A percentile compares a stretch with the other conserved stretches of the same genome.
Conservation (phyloP, 1,139 yeast genomes). For the Wickerhamomyces sp. region DNA sequence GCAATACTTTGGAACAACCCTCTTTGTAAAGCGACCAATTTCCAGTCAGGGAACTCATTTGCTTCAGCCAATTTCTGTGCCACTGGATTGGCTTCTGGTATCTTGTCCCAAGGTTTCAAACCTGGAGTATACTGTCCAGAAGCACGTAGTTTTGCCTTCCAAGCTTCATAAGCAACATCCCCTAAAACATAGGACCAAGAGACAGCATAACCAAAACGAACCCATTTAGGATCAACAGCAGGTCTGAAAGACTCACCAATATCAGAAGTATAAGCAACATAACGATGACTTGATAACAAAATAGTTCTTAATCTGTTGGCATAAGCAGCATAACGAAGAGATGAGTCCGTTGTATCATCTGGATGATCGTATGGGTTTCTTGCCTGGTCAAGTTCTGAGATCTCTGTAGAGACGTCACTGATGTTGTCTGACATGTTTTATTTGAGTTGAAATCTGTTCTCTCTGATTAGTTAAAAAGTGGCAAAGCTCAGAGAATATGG, state of each 20-base stretch:
- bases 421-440: slow-evolving; percentile 8
- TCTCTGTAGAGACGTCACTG: slow-evolving; percentile 3
- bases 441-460: too few relatives aligned
- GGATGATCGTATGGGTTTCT: slow-evolving; percentile 6
- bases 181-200: slow-evolving; percentile 77
- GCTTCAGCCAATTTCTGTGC: slow-evolving; percentile 27
- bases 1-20: slow-evolving; percentile 79
- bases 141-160: slow-evolving; percentile 66
- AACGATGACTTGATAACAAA: slow-evolving; percentile 70
- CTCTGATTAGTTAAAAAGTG: too few relatives aligned
- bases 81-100: slow-evolving; percentile 38
- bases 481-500: too few relatives aligned
- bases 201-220: slow-evolving; percentile 62
- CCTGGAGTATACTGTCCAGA: slow-evolving; percentile 64
- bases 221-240: slow-evolving; percentile 66
- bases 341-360: slow-evolving; percentile 43
- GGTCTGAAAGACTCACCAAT: slow-evolving; percentile 90
- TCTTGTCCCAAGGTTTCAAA: slow-evolving; percentile 62
- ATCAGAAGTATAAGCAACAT: slow-evolving; percentile 84
- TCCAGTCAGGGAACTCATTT: slow-evolving; percentile 50
- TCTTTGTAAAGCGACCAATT: slow-evolving; percentile 57
- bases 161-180: slow-evolving; percentile 72
- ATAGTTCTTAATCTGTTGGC: slow-evolving; percentile 71
- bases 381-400: slow-evolving; percentile 3
- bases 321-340: slow-evolving; percentile 75